Percentiles rank a stretch among this genome's conserved stretches.
These are phyloP conservation scores for Nicotiana tomentosiformis DNA, from an alignment of 257 asterid genomes.

Conservation along the genomic window DNA sequence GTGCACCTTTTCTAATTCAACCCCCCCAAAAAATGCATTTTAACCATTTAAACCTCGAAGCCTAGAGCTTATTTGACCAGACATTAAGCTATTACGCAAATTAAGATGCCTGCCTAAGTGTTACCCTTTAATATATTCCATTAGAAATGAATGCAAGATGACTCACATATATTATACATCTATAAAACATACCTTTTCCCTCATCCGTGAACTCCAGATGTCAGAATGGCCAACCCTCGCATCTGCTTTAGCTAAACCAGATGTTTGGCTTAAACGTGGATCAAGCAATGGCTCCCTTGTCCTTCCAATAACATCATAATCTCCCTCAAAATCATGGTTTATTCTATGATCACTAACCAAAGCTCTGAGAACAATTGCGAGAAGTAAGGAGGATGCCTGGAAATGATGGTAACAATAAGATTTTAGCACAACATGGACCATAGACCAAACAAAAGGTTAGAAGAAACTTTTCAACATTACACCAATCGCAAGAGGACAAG, in stretches of 20 bases:
- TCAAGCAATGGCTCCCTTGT: conserved; percentile 57
- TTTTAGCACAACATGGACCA: not conserved
- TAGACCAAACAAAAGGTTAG: not conserved
- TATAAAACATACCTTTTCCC: conserved; percentile 56
- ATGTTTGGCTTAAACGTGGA: conserved; percentile 39
- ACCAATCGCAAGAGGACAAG: not conserved
- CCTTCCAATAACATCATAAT: conserved; percentile 36
- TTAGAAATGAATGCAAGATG: not conserved
- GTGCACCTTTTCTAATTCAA: not conserved
- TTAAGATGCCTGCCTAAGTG: not conserved
- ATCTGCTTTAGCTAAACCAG: conserved; percentile 49
- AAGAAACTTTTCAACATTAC: not conserved
- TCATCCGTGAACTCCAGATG: conserved; percentile 76
- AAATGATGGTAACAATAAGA: conserved; percentile 13
- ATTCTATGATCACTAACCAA: conserved; percentile 42
- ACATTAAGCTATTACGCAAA: not conserved
- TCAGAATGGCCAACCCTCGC: conserved; percentile 31
- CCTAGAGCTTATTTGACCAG: not conserved
- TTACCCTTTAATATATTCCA: not conserved
- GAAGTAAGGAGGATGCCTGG: conserved; percentile 60
- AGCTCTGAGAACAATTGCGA: conserved; percentile 59
- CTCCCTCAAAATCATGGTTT: conserved; percentile 52
- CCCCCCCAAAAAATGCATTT: no score
- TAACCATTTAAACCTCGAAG: not conserved
- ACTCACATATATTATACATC: not conserved